These are phyloP conservation scores for Psilocybe sp. DNA, from an alignment of 768 basidiomycete genomes.

Conservation along the genomic window DNA sequence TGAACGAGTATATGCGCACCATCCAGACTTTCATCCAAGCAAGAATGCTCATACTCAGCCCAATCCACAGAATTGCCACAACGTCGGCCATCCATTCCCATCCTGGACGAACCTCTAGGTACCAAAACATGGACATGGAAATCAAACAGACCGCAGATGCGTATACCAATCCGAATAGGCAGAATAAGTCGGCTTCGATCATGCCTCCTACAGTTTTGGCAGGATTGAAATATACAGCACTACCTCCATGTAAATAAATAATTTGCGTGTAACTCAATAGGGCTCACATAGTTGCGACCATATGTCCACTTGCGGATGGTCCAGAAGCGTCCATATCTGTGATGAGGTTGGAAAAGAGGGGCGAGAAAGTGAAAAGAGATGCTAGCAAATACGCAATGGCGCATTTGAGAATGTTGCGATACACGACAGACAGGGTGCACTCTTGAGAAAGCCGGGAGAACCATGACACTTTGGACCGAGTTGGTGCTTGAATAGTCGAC, in stretches of 20 bases:
- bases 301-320: constrained; percentile 75
- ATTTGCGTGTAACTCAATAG: not conserved
- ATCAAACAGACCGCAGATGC: constrained; percentile 70
- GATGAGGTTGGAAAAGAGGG: constrained; percentile 66
- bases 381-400: constrained; percentile 86
- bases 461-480: constrained; percentile 1
- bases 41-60: constrained; percentile 72
- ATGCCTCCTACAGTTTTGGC: constrained; percentile 92
- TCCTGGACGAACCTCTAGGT: constrained; percentile 67
- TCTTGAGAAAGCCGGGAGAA: constrained; percentile 21
- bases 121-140: constrained; percentile 79
- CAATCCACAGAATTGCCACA: constrained; percentile 79
- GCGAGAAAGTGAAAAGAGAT: constrained; percentile 90
- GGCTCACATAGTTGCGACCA: constrained; percentile 89
- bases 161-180: constrained; percentile 65
- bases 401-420: constrained; percentile 84
- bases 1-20: constrained; percentile 21
- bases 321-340: constrained; percentile 55
- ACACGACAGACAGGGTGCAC: constrained; percentile 44
- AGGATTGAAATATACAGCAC: constrained; percentile 88
- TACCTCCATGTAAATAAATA: constrained; percentile 20
- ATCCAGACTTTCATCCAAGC: constrained; percentile 95
- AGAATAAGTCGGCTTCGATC: constrained; percentile 87
- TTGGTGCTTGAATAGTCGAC: constrained; percentile 1
- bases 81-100: constrained; percentile 75